Evolutionary conservation across 2,329 filamentous ascomycete genomes (phyloP).

Genomic region (Tympanopsis confertula): DNA sequence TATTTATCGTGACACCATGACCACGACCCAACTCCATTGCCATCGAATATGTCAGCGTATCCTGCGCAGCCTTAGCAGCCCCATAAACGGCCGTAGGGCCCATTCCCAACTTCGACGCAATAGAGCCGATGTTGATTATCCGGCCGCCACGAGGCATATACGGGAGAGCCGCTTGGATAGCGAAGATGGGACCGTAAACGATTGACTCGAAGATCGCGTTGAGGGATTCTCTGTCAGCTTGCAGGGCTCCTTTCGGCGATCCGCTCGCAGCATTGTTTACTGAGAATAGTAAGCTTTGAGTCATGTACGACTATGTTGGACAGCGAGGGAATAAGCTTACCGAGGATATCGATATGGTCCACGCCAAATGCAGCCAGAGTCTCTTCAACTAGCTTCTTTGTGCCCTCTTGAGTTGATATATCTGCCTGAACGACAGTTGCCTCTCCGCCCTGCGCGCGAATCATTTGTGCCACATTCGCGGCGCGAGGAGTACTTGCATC

Average conservation of each 20-base stretch:
- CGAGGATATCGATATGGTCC: conserved; percentile 26
- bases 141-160: conserved; percentile 22
- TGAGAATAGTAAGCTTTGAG: conserved; percentile 5
- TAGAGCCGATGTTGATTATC: conserved; percentile 18
- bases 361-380: conserved; percentile 19
- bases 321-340: conserved; percentile 10
- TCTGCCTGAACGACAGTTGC: conserved; percentile 19
- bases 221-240: conserved; percentile 12
- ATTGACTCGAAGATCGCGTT: conserved; percentile 18
- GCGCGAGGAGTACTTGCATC: conserved; percentile 17
- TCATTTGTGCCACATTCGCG: conserved; percentile 11
- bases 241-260: conserved; percentile 7
- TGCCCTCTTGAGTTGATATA: conserved; percentile 17
- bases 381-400: conserved; percentile 17
- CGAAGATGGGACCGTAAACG: conserved; percentile 19
- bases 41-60: conserved; percentile 3
- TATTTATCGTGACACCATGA: conserved; percentile 19
- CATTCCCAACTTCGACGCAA: conserved; percentile 10
- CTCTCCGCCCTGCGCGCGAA: conserved; percentile 15
- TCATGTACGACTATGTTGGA: neutral
- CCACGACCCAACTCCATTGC: conserved; percentile 11
- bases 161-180: conserved; percentile 17
- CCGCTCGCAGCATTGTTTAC: conserved; percentile 25
- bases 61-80: conserved; percentile 5
- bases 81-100: conserved; percentile 4